Base-by-base conservation (phyloP, 2,329 filamentous ascomycete species). In the Fusarium robinianum region DNA sequence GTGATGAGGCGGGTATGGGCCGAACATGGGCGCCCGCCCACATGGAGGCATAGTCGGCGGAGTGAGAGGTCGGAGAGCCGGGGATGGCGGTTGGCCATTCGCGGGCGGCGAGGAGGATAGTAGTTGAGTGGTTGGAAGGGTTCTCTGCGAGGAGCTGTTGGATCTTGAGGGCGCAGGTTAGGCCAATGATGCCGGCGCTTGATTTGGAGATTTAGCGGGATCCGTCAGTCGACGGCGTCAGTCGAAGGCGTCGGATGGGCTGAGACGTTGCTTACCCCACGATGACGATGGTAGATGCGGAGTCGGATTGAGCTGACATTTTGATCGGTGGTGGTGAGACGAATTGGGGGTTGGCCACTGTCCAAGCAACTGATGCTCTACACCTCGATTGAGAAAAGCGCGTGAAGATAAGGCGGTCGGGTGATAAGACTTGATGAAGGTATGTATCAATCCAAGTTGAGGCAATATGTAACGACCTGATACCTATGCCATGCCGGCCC, bases 1-100 rank as follows among this genome's bases (percentile, higher is more conserved):
- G 51, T 5, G 64, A 66, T 6, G 59, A 59, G 2, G 59, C 64
- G 2, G 73, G 73, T 22, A 79, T 73, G 55, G 72, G 77, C 26
- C 77, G 71, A 51, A 79, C 77, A 57, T 81, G 77, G 3, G 78
- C 78, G 8, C 78, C 78, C 23, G 72, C 78, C 78, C 77, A 81
- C 37, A 78, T 77, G 19, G 78, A 81, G 10, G 78, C 75, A 58
- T 74, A 81, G 65, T 81, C 59, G 15, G 56, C 50, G 0, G 66
- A 69, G 39, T 66, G 64, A 2, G 33, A 8, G 2, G 50, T 39
- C 0, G 66, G 62, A 0, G 61, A 60, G 0, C 66, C 65, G 1
- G 66, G 63, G 2, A 66, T 64, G 11, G 63, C 65, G 6, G 51
- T 60, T 6, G 67, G 67, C 67, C 67, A 69, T 58, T 69, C 67